Evolutionary conservation across 2,329 filamentous ascomycete species (phyloP).

Genomic region (Microcyclospora tardicrescens): DNA sequence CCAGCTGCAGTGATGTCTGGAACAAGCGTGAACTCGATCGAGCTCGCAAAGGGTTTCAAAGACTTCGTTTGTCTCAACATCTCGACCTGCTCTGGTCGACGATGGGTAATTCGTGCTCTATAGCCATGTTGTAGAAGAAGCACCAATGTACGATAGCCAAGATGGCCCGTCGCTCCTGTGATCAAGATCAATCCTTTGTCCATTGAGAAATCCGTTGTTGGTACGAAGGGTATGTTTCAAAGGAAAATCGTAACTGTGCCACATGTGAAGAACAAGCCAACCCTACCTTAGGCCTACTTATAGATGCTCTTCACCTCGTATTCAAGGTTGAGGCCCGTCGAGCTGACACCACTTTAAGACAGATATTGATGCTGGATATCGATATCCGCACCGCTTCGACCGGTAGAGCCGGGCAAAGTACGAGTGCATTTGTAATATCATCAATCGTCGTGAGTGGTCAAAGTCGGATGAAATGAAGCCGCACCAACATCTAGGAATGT

Average conservation of each 20-base stretch:
- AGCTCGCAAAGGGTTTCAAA: conserved; percentile 5
- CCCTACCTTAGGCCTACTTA: too few relatives aligned
- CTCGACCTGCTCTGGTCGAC: conserved; percentile 20
- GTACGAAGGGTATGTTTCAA: too few relatives aligned
- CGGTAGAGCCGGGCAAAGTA: too few relatives aligned
- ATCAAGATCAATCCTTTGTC: conserved; percentile 14
- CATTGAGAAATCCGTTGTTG: neutral
- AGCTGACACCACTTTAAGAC: conserved; percentile 28
- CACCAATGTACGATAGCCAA: conserved; percentile 25
- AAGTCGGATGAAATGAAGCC: too few relatives aligned
- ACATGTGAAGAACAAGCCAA: too few relatives aligned
- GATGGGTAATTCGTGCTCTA: conserved; percentile 25
- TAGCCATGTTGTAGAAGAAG: conserved; percentile 24
- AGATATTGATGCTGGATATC: too few relatives aligned
- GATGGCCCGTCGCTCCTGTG: conserved; percentile 28
- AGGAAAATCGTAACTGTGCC: too few relatives aligned
- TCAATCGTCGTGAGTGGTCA: too few relatives aligned
- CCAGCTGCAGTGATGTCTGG: conserved; percentile 19
- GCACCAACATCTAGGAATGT: too few relatives aligned
- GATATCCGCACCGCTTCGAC: too few relatives aligned
- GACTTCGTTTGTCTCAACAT: conserved; percentile 7
- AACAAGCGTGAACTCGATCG: conserved; percentile 21
- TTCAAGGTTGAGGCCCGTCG: neutral
- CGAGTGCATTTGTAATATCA: too few relatives aligned
- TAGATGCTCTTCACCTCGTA: too few relatives aligned